Base-by-base conservation (phyloP, 805 yeast genomes). In the Teunomyces barrocoloradensis region DNA sequence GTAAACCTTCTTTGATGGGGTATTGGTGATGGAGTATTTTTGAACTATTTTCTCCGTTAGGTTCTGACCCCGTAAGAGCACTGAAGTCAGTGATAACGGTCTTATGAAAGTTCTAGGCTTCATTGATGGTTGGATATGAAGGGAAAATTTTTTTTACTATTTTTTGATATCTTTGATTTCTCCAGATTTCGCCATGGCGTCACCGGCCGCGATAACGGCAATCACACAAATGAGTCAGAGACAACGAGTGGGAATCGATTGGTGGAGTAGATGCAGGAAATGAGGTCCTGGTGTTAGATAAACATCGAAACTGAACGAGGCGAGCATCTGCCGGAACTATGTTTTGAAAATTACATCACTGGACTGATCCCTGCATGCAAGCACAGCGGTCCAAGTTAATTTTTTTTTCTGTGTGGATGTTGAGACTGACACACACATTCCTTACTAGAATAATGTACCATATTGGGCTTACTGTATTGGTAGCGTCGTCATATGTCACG, bases 41-140 rank as follows among this genome's bases (percentile, higher is more conserved):
- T 94, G 99, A 9, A 90, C 97, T 50, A 95, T 89, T 70, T 94
- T 94, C 71, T 94, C 99, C 20, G 97, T 91, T 58, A 92, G 68
- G 60, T 91, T 94, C 69, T 94, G 99, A 17, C 84, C 84, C 37
- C 73, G 53, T 20, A 39, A 46, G 18, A 46, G 39, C 13, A 25
- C 33, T 10, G 44, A 17, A 7, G 43, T 42, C 21, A 45, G 33
- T 5, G 49, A 36, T n/a, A 46, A 38, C 21, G 37, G 33, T 46
- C 49, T 46, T 20, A 23, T 13, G 18, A 37, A 37, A 13, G 40
- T 21, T 23, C 40, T 37, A 6, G 40, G 28, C 18, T 37, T 37
- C 40, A 37, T 37, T 23, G 2, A 4, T 12, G 40, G 40, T 23
- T 37, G 15, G 20, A 20, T 11, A 27, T 37, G 11, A 5, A 32